A percentile compares a stretch with the other conserved stretches of the same genome.
Evolutionary conservation across 768 basidiomycete genomes (phyloP).

Genomic region (Amanita phalloides): DNA sequence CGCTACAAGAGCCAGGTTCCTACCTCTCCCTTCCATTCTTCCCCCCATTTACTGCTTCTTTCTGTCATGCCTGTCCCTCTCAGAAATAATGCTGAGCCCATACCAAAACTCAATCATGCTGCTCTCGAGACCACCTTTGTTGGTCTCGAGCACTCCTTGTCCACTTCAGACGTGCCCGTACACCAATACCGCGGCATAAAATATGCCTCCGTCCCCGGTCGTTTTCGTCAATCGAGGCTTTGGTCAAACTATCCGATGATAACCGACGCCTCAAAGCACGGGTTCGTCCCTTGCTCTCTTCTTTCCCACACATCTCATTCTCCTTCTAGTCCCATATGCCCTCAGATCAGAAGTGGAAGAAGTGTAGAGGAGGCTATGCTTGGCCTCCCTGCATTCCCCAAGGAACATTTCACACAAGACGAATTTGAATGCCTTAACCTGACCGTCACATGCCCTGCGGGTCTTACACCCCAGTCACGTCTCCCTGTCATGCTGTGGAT

Average conservation of each 20-base stretch:
- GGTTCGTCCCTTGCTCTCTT: slow-evolving; percentile 31
- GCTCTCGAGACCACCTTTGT: slow-evolving; percentile 53
- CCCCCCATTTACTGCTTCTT: slow-evolving; percentile 5
- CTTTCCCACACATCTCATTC: slow-evolving; percentile 2
- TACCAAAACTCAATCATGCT: slow-evolving; percentile 36
- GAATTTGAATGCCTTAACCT: slow-evolving; percentile 77
- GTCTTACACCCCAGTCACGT: slow-evolving; percentile 37
- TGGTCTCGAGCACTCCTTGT: slow-evolving; percentile 52
- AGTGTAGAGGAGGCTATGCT: slow-evolving; percentile 53
- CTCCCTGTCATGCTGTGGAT: slow-evolving; percentile 79
- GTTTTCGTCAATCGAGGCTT: slow-evolving; percentile 66
- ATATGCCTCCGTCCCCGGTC: slow-evolving; percentile 62
- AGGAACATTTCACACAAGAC: slow-evolving; percentile 47
- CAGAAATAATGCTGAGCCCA: slow-evolving; percentile 11
- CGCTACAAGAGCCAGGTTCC: slow-evolving; percentile 9
- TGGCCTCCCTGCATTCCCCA: slow-evolving; percentile 42
- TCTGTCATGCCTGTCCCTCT: slow-evolving; percentile 18
- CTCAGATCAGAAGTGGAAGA: slow-evolving; percentile 38
- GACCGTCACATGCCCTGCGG: slow-evolving; percentile 68
- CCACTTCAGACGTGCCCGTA: slow-evolving; percentile 42
- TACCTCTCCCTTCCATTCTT: slow-evolving; percentile 7
- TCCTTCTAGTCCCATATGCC: slow-evolving; percentile 56
- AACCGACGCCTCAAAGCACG: slow-evolving; percentile 55
- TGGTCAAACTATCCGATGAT: slow-evolving; percentile 43
- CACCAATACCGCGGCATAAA: slow-evolving; percentile 74